These are phyloP conservation scores for sorghum (Sorghum bicolor) DNA, from an alignment of 176 grass and related monocot genomes.

Conservation along the genomic window DNA sequence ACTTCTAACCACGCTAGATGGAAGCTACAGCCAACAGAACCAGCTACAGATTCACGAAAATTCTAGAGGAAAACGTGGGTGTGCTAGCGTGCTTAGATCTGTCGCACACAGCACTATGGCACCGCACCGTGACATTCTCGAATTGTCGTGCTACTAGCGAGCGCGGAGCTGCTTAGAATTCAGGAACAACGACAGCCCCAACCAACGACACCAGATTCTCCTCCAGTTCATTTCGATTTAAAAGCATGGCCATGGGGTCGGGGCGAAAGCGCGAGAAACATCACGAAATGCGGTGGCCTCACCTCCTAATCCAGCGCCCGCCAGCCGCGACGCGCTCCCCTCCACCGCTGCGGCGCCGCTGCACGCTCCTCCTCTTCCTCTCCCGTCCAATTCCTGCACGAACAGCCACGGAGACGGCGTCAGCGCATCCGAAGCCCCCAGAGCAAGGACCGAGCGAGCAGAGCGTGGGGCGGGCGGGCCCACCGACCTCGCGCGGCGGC, in stretches of 20 bases:
- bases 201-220: background rate
- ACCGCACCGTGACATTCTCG: background rate
- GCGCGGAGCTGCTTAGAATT: background rate
- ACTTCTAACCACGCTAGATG: background rate
- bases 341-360: background rate
- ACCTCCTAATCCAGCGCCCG: constrained; percentile 20
- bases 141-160: background rate
- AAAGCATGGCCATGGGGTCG: background rate
- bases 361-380: background rate
- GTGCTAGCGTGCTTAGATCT: background rate
- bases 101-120: background rate
- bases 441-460: background rate
- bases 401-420: background rate
- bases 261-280: background rate
- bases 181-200: background rate
- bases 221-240: background rate
- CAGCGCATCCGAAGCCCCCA: background rate
- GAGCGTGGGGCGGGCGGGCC: too few species aligned
- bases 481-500: constrained; percentile 19
- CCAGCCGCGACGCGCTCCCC: background rate
- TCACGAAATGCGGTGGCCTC: background rate
- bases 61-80: background rate
- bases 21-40: background rate
- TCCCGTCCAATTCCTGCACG: constrained; percentile 31
- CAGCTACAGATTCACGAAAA: background rate